Base-by-base conservation (phyloP, 2,329 filamentous ascomycete species). In the Alternaria atra region DNA sequence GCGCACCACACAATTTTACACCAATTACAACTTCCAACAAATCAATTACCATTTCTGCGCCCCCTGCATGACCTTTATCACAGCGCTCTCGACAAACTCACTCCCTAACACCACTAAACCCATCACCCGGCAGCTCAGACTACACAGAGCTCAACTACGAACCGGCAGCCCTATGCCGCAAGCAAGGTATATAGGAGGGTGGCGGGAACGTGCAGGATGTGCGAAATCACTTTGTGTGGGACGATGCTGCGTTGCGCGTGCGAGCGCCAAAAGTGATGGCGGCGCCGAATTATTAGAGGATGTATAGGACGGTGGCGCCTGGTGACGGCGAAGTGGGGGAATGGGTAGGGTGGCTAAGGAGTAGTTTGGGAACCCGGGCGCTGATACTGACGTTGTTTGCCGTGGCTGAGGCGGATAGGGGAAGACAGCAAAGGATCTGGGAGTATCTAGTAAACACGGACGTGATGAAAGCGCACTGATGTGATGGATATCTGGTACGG, bases 151-250 rank as follows among this genome's bases (percentile, higher is more conserved):
- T 62, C 55, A 50, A 52, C 7, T 74, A 56, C 47, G 25, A 66
- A n/a, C 59, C 70, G 6, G 39, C 55, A 0, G 71, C 61, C 0
- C 51, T 70, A 0, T 71, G 70, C 34, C 59, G 60, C 1, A 13
- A 67, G 23, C 68, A 70, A 7, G 55, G 60, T 2, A 52, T 73
- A 4, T 48, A 37, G 4, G 55, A 37, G 4, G 55, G 67, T 5
- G 52, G 52, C 4, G 71, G 71, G 0, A 52, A 53, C 2, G 46
- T 25, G n/a, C 43, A 59, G 10, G 29, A 34, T 1, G 20, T 73
- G 5, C 60, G 69, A 15, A 66, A 61, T 13, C 61, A 56, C 6
- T 35, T 76, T 4, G 65, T 73, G 2, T 54, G 56, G 20, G 72
- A 73, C 30, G 71, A 75, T 42, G 64, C 43, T 15, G 61, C 66